phyloP scores from a whole-genome alignment of 306 rosid species.

The Lotus japonicus region DNA sequence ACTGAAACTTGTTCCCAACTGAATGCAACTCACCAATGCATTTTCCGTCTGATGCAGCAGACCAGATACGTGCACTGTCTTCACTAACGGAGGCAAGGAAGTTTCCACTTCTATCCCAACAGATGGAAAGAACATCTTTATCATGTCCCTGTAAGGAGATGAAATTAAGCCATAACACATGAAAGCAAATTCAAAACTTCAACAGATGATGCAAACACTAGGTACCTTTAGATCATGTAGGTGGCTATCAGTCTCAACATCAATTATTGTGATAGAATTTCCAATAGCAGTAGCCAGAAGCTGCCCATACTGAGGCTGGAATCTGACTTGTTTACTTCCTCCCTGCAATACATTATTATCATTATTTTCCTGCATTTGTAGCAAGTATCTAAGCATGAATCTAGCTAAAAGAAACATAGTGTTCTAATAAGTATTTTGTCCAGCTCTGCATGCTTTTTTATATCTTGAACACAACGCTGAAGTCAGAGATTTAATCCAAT shows the following conservation, averaged over 20 bases:
- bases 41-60: conserved; percentile 25
- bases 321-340: conserved; percentile 52
- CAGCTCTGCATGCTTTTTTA: too few species aligned
- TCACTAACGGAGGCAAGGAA: conserved; percentile 56
- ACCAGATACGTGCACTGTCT: conserved; percentile 56
- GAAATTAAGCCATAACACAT: conserved; percentile 1
- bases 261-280: conserved; percentile 39
- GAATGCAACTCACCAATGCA: conserved; percentile 41
- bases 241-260: conserved; percentile 29
- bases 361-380: not conserved
- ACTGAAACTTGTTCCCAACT: conserved; percentile 48
- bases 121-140: conserved; percentile 48
- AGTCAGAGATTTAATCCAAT: not conserved
- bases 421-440: too few species aligned
- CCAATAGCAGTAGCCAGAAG: conserved; percentile 42
- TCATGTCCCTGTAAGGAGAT: conserved; percentile 40
- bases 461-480: not conserved
- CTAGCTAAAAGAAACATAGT: not conserved
- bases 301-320: conserved; percentile 47
- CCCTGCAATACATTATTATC: conserved; percentile 37
- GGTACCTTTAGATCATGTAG: conserved; percentile 28
- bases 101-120: conserved; percentile 53
- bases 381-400: not conserved
- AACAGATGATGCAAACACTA: not conserved
- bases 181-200: not conserved